Evolutionary conservation across 2,329 filamentous ascomycete genomes (phyloP).

Genomic region (Grosmannia serpens): DNA sequence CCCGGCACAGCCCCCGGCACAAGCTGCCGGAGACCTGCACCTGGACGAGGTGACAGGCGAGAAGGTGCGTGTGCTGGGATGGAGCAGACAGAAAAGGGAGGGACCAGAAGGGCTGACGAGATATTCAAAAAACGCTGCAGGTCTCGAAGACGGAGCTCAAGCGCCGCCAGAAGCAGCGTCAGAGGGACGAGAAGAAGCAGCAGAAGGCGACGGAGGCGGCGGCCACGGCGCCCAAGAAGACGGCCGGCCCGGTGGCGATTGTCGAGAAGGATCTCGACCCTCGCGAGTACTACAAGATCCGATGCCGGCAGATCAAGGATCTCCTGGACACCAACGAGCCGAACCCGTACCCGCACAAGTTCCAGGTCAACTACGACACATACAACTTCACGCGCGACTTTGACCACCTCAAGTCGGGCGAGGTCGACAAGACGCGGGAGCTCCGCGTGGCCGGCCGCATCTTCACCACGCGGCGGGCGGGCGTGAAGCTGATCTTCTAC

Average conservation of each 20-base stretch:
- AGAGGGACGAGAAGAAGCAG: conserved; percentile 79
- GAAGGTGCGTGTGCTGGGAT: conserved; percentile 13
- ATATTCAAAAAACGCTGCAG: conserved; percentile 1
- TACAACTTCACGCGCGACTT: conserved; percentile 70
- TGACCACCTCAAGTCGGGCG: conserved; percentile 74
- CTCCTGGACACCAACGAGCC: conserved; percentile 58
- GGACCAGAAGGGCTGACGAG: not conserved
- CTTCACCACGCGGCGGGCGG: conserved; percentile 74
- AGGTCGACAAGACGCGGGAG: conserved; percentile 62
- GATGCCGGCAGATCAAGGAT: conserved; percentile 67
- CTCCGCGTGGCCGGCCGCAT: conserved; percentile 76
- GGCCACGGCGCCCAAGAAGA: conserved; percentile 37
- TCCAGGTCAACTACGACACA: conserved; percentile 75
- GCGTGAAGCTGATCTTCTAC: conserved; percentile 84
- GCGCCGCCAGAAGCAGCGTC: conserved; percentile 86
- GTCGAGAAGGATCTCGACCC: conserved; percentile 52
- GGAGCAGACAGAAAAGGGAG: no score
- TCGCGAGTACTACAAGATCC: conserved; percentile 85
- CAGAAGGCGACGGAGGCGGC: conserved; percentile 59
- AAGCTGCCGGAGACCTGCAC: conserved; percentile 45
- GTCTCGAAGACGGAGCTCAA: conserved; percentile 82
- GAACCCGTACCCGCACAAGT: conserved; percentile 89
- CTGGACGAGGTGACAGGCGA: conserved; percentile 92
- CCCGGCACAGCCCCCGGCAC: conserved; percentile 1
- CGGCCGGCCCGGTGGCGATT: conserved; percentile 39